Evolutionary conservation across 1,139 yeast species (phyloP).

Genomic region (Candida glucosophila): DNA sequence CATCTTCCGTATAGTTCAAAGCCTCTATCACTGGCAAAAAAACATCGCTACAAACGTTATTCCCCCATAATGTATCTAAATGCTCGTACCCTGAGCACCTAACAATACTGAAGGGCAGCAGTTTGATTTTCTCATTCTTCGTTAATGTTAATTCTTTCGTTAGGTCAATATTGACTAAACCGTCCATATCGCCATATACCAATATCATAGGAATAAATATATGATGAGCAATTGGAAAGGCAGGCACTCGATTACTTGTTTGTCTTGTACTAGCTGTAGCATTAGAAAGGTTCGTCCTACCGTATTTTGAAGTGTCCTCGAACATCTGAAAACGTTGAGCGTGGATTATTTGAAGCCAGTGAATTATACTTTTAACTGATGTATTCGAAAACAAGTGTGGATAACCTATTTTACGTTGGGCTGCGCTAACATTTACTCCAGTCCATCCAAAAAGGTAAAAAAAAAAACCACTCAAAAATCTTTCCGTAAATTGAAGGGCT

Average conservation of each 20-base stretch:
- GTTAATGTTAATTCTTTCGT: constrained; percentile 18
- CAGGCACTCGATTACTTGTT: constrained; percentile 44
- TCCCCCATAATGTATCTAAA: constrained; percentile 30
- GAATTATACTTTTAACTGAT: constrained; percentile 36
- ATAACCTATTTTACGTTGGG: constrained; percentile 34
- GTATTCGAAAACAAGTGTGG: constrained; percentile 42
- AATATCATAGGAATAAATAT: constrained; percentile 34
- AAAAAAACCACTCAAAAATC: constrained; percentile 35
- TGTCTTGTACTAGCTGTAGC: constrained; percentile 14
- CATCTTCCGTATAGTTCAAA: constrained; percentile 4
- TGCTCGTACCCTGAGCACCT: constrained; percentile 23
- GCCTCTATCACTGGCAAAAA: constrained; percentile 11
- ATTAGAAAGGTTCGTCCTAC: constrained; percentile 14
- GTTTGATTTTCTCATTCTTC: constrained; percentile 17
- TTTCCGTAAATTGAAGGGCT: constrained; percentile 26
- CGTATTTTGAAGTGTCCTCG: constrained; percentile 30
- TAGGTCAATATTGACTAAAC: constrained; percentile 31
- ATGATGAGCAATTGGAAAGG: constrained; percentile 41
- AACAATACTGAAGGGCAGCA: constrained; percentile 15
- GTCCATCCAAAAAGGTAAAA: constrained; percentile 34
- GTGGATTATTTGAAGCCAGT: constrained; percentile 41
- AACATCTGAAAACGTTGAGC: constrained; percentile 38
- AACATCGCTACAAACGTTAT: constrained; percentile 20
- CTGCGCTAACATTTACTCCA: constrained; percentile 20
- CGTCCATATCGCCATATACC: constrained; percentile 32